Percentiles rank a stretch among this genome's conserved stretches.
Evolutionary conservation across 176 grass and related monocot species (phyloP).

Genomic region (Oryza meridionalis): DNA sequence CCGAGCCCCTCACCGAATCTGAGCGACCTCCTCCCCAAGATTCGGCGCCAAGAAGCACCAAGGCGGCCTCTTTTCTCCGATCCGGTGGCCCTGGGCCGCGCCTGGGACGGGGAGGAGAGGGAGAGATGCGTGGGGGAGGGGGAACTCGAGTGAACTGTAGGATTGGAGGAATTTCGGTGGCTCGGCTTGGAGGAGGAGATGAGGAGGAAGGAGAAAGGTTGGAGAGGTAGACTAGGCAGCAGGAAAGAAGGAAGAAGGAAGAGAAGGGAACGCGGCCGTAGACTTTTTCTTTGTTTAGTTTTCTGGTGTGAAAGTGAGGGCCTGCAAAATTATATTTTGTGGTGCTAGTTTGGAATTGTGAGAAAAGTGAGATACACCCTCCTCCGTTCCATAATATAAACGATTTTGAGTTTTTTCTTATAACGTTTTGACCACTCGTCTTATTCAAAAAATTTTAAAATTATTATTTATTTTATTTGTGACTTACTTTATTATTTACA

Average conservation of each 20-base stretch:
- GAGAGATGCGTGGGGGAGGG: not conserved
- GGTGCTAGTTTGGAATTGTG: not conserved
- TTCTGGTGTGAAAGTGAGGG: not conserved
- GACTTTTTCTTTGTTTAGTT: conserved; percentile 20
- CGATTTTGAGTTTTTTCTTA: too few species aligned
- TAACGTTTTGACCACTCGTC: too few species aligned
- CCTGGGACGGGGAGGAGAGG: not conserved
- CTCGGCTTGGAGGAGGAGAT: not conserved
- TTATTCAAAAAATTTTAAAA: too few species aligned
- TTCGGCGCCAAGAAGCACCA: conserved; percentile 24
- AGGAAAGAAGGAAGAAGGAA: not conserved
- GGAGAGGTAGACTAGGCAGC: conserved; percentile 16
- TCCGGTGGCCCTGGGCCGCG: not conserved
- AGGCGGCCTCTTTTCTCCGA: not conserved
- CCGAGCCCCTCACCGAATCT: conserved; percentile 42
- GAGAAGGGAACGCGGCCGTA: not conserved
- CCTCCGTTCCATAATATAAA: too few species aligned
- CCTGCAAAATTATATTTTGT: not conserved
- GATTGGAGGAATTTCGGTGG: conserved; percentile 38
- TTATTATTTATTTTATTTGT: too few species aligned
- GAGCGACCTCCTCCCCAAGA: conserved; percentile 13
- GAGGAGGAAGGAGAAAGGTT: not conserved
- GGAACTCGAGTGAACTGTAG: conserved; percentile 16
- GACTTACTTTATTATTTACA: too few species aligned
- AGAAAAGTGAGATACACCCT: not conserved